phyloP scores from a whole-genome alignment of 139 green algal species.

The Pleodorina starrii region DNA sequence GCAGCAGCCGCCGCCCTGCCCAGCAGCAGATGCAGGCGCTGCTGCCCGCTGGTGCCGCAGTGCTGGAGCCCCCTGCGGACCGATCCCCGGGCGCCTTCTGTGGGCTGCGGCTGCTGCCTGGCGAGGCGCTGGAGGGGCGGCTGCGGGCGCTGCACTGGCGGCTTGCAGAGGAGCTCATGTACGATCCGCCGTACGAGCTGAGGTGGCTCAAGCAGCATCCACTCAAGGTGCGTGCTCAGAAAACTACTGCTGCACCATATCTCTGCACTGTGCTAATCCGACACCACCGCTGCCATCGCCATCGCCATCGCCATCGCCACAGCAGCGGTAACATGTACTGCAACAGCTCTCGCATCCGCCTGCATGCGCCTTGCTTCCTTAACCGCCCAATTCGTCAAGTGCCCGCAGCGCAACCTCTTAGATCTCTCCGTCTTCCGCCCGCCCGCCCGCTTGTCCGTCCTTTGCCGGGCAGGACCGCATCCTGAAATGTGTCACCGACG shows the following conservation, averaged over 20 bases:
- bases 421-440: no score
- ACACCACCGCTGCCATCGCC: no score
- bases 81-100: conserved; percentile 44
- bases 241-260: no score
- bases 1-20: no score
- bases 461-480: conserved; percentile 9
- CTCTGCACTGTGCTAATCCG: no score
- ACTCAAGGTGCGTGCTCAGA: background rate
- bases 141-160: background rate
- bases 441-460: no score
- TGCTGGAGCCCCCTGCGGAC: background rate
- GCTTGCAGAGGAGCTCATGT: conserved; percentile 54
- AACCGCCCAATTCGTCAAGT: no score
- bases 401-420: no score
- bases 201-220: conserved; percentile 50
- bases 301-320: no score
- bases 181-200: conserved; percentile 56
- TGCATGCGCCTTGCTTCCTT: no score
- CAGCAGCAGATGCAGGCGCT: background rate
- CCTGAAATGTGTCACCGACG: background rate
- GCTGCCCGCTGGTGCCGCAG: background rate
- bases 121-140: conserved; percentile 38
- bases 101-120: conserved; percentile 64
- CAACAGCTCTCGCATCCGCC: no score
- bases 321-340: no score